Conservation (phyloP, 2,329 filamentous ascomycete species). For the Xylaria sp. region DNA sequence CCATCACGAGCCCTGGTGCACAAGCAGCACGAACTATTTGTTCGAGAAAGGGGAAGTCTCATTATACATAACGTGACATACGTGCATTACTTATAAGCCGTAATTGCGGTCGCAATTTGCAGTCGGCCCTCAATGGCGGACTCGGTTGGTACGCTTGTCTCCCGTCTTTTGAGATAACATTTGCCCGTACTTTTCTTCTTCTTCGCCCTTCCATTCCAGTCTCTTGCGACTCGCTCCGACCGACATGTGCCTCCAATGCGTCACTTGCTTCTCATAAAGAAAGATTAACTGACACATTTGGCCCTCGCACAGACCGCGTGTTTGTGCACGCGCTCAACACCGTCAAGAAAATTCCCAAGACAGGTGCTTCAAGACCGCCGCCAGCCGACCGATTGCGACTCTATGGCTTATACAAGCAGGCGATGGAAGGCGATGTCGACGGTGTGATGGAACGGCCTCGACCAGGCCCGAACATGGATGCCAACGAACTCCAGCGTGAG, state of each 20-base stretch:
- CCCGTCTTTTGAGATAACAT: neutral
- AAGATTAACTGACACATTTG: constrained; percentile 7
- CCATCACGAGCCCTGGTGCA: neutral
- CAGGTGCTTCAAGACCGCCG: constrained; percentile 82
- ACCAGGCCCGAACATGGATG: constrained; percentile 40
- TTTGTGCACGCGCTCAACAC: constrained; percentile 99
- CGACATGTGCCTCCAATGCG: neutral
- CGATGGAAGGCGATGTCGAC: constrained; percentile 96
- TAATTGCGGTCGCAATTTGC: constrained; percentile 11
- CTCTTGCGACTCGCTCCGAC: neutral
- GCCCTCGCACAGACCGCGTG: constrained; percentile 67
- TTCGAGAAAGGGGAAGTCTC: neutral
- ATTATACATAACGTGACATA: neutral
- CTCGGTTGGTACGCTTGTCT: constrained; percentile 42
- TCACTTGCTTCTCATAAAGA: neutral
- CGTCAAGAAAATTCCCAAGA: constrained; percentile 94
- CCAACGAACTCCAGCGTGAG: constrained; percentile 53
- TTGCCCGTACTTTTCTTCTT: neutral
- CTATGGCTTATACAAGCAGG: constrained; percentile 98
- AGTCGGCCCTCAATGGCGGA: constrained; percentile 41
- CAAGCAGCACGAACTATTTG: neutral
- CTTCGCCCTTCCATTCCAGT: neutral
- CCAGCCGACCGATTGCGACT: constrained; percentile 79
- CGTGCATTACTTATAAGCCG: neutral
- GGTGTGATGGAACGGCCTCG: constrained; percentile 84